These are phyloP conservation scores for Chalciporus chontae DNA, from an alignment of 768 basidiomycete species.

Conservation along the genomic window DNA sequence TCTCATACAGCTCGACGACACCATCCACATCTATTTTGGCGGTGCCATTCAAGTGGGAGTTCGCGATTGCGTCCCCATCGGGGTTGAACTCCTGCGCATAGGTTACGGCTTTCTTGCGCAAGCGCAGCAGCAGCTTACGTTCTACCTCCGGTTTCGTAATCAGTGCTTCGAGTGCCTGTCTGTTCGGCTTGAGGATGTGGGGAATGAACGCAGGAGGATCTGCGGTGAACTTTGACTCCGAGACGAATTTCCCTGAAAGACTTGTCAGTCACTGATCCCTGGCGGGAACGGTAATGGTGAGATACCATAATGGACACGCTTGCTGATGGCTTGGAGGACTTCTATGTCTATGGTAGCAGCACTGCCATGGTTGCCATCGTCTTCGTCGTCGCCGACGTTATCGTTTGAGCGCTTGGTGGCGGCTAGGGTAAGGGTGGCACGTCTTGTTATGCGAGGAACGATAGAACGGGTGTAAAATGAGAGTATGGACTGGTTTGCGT, in stretches of 20 bases:
- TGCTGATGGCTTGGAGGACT: constrained; percentile 95
- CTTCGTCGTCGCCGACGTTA: constrained; percentile 66
- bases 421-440: constrained; percentile 64
- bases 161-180: constrained; percentile 70
- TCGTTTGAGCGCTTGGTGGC: constrained; percentile 64
- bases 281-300: constrained; percentile 12
- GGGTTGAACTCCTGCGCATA: constrained; percentile 82
- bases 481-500: constrained; percentile 83
- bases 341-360: constrained; percentile 94
- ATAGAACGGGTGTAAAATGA: constrained; percentile 86
- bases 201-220: constrained; percentile 88
- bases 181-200: constrained; percentile 80
- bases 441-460: constrained; percentile 83
- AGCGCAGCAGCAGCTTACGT: constrained; percentile 70
- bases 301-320: constrained; percentile 96
- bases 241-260: constrained; percentile 90
- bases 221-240: constrained; percentile 92
- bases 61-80: constrained; percentile 51
- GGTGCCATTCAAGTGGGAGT: constrained; percentile 30
- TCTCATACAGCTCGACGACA: constrained; percentile 90
- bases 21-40: constrained; percentile 89
- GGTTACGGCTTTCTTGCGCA: constrained; percentile 79
- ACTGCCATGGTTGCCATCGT: constrained; percentile 98
- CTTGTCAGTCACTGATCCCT: constrained; percentile 2
- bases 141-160: constrained; percentile 99